phyloP scores from a whole-genome alignment of 495 filamentous ascomycete species.

The Terfezia boudieri region DNA sequence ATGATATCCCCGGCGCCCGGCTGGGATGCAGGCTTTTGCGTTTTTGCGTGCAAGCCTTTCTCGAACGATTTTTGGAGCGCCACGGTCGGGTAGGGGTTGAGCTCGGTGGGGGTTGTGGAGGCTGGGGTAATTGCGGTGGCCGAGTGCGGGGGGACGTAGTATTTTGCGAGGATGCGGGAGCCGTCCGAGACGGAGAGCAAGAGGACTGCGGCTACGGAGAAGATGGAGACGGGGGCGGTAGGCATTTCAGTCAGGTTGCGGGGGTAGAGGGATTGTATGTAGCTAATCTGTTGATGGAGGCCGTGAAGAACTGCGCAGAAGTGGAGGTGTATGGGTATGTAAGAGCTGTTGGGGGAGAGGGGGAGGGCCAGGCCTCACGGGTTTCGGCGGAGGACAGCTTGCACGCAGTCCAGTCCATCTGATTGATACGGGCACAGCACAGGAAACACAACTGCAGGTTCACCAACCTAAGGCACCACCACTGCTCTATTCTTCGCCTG shows the following conservation, averaged over 20 bases:
- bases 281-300: too few species aligned
- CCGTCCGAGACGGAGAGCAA: slow-evolving; percentile 73
- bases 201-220: slow-evolving; percentile 44
- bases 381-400: not conserved
- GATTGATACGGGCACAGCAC: too few species aligned
- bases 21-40: slow-evolving; percentile 61
- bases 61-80: slow-evolving; percentile 92
- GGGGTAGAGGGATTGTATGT: not conserved
- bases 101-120: slow-evolving; percentile 1
- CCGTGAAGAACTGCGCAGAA: too few species aligned
- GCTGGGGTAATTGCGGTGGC: slow-evolving; percentile 12
- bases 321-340: not conserved
- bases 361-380: too few species aligned
- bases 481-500: too few species aligned
- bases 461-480: too few species aligned
- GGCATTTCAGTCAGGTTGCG: not conserved
- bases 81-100: slow-evolving; percentile 66
- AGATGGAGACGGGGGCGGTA: slow-evolving; percentile 47
- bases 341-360: not conserved
- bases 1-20: slow-evolving; percentile 44
- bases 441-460: too few species aligned
- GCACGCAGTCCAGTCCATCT: too few species aligned
- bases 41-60: slow-evolving; percentile 89
- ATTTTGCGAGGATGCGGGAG: slow-evolving; percentile 80
- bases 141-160: slow-evolving; percentile 68